Conservation (phyloP, 768 basidiomycete genomes). For the Psilocybe sp. region DNA sequence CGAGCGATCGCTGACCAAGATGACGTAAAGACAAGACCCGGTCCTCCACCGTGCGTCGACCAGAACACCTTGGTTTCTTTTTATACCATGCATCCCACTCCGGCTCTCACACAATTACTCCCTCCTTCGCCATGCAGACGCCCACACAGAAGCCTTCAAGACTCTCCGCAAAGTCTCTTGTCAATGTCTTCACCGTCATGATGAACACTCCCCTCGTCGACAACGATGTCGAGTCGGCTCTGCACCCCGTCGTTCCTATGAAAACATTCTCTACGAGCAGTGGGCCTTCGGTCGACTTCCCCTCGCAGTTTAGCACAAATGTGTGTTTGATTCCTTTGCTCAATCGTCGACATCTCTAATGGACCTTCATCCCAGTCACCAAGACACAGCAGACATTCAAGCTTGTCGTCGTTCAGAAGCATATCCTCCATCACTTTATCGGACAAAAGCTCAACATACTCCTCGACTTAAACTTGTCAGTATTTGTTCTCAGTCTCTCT, state of each 20-base stretch:
- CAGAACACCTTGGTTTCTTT: not conserved
- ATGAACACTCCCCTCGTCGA: slow-evolving; percentile 34
- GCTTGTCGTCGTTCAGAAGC: slow-evolving; percentile 4
- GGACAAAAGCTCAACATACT: too few species aligned
- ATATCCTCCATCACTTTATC: not conserved
- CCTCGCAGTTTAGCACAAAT: not conserved
- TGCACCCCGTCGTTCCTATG: slow-evolving; percentile 20
- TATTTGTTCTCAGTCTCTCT: too few species aligned
- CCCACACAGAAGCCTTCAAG: slow-evolving; percentile 1
- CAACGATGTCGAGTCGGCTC: slow-evolving; percentile 13
- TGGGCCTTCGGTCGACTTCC: slow-evolving; percentile 9
- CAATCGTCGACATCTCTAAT: not conserved
- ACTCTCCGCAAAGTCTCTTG: slow-evolving; percentile 19
- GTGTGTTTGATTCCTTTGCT: not conserved
- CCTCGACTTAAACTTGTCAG: too few species aligned
- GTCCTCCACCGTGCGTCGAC: too few species aligned
- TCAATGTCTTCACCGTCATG: slow-evolving; percentile 28
- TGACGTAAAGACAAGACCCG: too few species aligned
- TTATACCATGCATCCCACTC: not conserved
- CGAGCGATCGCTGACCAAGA: too few species aligned
- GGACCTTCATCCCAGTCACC: not conserved
- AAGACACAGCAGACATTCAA: slow-evolving; percentile 7
- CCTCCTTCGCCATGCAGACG: slow-evolving; percentile 1
- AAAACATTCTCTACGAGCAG: slow-evolving; percentile 17
- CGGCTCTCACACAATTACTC: not conserved